Base-by-base conservation (phyloP, 225 moss, liverwort and hornwort genomes). In the Anthoceros angustus region DNA sequence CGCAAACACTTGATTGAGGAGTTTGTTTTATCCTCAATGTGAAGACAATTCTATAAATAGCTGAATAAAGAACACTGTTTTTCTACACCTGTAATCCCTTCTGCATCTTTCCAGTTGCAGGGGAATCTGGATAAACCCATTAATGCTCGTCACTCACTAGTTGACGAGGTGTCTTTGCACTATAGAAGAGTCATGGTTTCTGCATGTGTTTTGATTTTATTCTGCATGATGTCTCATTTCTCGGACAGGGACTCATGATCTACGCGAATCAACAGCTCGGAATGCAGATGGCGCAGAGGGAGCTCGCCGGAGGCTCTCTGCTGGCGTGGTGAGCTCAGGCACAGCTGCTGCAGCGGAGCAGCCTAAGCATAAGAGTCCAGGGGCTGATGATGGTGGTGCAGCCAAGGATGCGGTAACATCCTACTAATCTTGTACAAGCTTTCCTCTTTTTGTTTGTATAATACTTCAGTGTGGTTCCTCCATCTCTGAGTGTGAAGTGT, bases 281-380 rank as follows among this genome's bases (percentile, higher is more conserved):
- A 66, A 40, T 43, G 43, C 39, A 41, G 66, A 66, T 41, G 40
- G 42, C 15, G 66, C 66, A 41, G 66, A 66, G 41, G 66, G 40
- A 18, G 66, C 66, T 66, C 66, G 66, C 18, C 41, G 41, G 16
- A 66, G 66, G 66, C 66, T 66, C 42, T 40, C 66, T 12, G 43
- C 39, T 40, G 66, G 65, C 39, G 65, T 65, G 18, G 65, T 66
- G 12, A 43, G 66, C 24, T 7, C 66, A 11, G 66, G 66, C 10
- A 41, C 40, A 41, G 40, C 21, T 16, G 42, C 41, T 10, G 14
- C 66, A 40, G 23, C 15, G 41, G 66, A 66, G 66, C 24, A 24
- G 41, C 66, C 66, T 24, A 66, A 66, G 66, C 66, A 40, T 43
- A 66, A 66, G 66, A 66, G 66, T 66, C 66, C 66, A 10, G 66